phyloP scores from a whole-genome alignment of 2,329 filamentous ascomycete species.

The Tolypocladium cylindrosporum region DNA sequence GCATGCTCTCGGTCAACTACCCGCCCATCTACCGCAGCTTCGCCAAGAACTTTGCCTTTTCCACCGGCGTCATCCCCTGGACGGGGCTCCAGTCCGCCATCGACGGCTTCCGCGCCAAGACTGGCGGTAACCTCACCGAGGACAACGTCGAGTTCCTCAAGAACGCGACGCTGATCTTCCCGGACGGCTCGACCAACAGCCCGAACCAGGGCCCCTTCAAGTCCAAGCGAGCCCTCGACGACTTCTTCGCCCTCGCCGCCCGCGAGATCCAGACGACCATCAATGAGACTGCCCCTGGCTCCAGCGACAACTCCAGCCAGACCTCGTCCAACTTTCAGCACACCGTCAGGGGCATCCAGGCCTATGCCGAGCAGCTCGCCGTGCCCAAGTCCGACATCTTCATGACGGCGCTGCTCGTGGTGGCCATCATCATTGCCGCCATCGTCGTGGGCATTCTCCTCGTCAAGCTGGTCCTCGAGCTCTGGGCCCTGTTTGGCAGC shows the following conservation, averaged over 20 bases:
- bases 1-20: constrained; percentile 88
- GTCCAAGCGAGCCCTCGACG: constrained; percentile 43
- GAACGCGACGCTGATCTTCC: constrained; percentile 66
- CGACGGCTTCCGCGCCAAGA: constrained; percentile 68
- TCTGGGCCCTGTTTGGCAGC: constrained; percentile 80
- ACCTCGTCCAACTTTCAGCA: constrained; percentile 25
- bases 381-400: constrained; percentile 89
- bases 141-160: constrained; percentile 65
- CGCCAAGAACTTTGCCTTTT: constrained; percentile 88
- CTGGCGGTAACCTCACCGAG: constrained; percentile 79
- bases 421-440: constrained; percentile 74
- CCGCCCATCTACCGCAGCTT: constrained; percentile 84
- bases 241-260: constrained; percentile 37
- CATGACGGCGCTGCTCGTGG: constrained; percentile 86
- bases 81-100: constrained; percentile 69
- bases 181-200: constrained; percentile 44
- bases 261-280: constrained; percentile 41
- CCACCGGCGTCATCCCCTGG: constrained; percentile 77
- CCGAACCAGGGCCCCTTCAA: constrained; percentile 27
- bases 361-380: constrained; percentile 70
- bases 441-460: constrained; percentile 82
- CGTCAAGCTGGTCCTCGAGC: constrained; percentile 82
- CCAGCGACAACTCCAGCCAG: constrained; percentile 11
- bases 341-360: constrained; percentile 66
- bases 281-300: constrained; percentile 23